phyloP scores from a whole-genome alignment of 345 rosid species.

The Citrus australasica region DNA sequence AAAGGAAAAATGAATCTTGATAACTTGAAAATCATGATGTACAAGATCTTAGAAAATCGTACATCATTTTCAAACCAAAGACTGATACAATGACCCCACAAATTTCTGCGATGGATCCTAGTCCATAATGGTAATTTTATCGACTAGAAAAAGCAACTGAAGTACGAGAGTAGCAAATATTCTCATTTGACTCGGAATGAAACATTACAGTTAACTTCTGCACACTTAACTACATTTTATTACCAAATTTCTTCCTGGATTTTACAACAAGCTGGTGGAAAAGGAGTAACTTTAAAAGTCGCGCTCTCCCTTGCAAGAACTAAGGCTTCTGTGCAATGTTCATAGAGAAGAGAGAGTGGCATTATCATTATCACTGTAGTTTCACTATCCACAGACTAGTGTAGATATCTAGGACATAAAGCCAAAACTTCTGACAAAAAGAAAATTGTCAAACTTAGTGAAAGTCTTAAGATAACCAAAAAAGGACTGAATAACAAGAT shows the following conservation, averaged over 20 bases:
- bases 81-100: background rate
- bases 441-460: background rate
- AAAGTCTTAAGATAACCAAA: background rate
- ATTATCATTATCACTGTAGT: background rate
- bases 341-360: background rate
- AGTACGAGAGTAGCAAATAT: background rate
- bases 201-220: background rate
- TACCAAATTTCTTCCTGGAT: background rate
- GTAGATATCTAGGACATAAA: background rate
- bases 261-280: background rate
- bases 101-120: background rate
- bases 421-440: background rate
- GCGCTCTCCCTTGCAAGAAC: background rate
- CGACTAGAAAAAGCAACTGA: background rate
- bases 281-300: background rate
- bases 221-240: background rate
- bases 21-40: background rate
- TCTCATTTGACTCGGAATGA: background rate
- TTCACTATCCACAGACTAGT: background rate
- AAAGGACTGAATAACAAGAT: background rate
- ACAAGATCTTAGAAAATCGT: background rate
- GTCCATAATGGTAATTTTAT: background rate
- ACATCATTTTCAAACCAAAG: background rate
- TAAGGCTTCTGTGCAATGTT: background rate
- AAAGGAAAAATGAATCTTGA: background rate